Conservation (phyloP, 2,329 filamentous ascomycete species). For the Chrysosporium queenslandicum region DNA sequence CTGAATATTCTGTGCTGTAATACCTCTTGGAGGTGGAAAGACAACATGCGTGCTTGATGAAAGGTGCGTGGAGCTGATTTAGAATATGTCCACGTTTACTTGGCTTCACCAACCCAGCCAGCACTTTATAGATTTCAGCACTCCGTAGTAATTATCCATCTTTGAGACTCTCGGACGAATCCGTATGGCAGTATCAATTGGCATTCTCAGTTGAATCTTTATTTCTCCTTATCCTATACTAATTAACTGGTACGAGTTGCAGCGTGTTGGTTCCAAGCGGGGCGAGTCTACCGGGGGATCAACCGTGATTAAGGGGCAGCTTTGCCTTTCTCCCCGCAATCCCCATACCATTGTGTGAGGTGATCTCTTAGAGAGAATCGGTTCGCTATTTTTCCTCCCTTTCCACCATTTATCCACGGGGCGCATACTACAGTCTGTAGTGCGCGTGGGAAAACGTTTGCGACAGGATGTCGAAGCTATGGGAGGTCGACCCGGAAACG, state of each 20-base stretch:
- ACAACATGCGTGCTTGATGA: too few species aligned
- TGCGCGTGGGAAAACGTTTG: not conserved
- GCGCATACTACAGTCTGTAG: too few species aligned
- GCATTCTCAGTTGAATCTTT: too few species aligned
- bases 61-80: too few species aligned
- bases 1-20: not conserved
- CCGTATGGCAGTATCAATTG: too few species aligned
- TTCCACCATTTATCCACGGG: too few species aligned
- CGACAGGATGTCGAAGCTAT: constrained; percentile 61
- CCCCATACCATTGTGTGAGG: not conserved
- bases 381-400: too few species aligned
- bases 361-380: not conserved
- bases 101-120: too few species aligned
- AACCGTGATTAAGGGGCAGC: not conserved
- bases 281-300: not conserved
- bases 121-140: too few species aligned
- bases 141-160: too few species aligned
- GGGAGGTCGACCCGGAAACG: constrained; percentile 98
- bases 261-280: not conserved
- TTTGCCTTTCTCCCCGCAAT: not conserved
- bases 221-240: not conserved
- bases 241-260: not conserved
- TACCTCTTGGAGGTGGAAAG: not conserved
- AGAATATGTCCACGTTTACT: too few species aligned
- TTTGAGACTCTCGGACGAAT: too few species aligned